phyloP scores from a whole-genome alignment of 805 yeast genomes.

The Komagataella pastoris region DNA sequence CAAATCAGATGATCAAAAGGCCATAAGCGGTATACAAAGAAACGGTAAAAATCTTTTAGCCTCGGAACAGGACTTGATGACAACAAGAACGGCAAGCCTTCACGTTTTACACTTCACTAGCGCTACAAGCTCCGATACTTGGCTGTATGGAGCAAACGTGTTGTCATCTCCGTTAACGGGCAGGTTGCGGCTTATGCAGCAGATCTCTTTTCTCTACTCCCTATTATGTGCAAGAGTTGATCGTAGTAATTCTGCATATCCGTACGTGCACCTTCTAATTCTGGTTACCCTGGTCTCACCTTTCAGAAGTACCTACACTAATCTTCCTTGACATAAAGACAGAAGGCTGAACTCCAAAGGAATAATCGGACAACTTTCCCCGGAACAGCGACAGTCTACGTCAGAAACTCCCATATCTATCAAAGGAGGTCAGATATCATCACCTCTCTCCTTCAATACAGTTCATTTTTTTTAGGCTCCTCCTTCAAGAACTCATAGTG shows the following conservation, averaged over 20 bases:
- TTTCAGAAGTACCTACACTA: neutral
- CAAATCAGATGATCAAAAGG: neutral
- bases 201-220: neutral
- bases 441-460: neutral
- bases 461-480: neutral
- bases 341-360: neutral
- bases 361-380: neutral
- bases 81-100: neutral
- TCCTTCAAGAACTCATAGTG: neutral
- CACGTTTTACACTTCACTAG: neutral
- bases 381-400: neutral
- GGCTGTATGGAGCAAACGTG: neutral
- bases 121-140: neutral
- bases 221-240: neutral
- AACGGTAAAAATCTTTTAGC: too few relatives aligned
- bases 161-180: neutral
- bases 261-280: neutral
- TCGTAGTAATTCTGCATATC: neutral
- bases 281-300: neutral
- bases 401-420: neutral
- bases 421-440: neutral
- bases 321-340: neutral
- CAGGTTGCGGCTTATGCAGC: neutral
- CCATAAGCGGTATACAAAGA: neutral
- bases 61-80: neutral